phyloP scores from a whole-genome alignment of 805 yeast species.

The Ogataea minuta region DNA sequence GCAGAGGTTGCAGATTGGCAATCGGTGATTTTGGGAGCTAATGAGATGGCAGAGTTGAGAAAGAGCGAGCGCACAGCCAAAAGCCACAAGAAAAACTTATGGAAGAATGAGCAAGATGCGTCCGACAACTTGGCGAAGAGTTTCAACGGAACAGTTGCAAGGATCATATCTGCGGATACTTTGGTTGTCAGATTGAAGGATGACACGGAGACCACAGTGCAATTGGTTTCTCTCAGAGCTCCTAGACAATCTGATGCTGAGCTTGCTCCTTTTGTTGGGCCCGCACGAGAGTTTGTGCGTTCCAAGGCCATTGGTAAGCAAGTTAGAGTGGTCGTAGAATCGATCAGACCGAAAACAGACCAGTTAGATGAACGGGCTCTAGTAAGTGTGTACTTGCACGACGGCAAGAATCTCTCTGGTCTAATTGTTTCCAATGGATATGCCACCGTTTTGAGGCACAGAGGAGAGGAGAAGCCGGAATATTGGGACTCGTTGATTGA shows the following conservation, averaged over 20 bases:
- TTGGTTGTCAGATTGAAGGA: conserved; percentile 49
- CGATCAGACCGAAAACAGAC: conserved; percentile 58
- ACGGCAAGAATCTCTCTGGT: conserved; percentile 60
- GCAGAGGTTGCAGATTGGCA: conserved; percentile 84
- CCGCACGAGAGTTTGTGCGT: conserved; percentile 75
- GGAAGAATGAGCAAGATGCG: conserved; percentile 38
- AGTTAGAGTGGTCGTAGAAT: conserved; percentile 61
- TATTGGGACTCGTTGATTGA: conserved; percentile 78
- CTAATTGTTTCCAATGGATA: conserved; percentile 61
- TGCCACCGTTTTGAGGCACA: conserved; percentile 77
- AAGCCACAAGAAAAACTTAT: conserved; percentile 51
- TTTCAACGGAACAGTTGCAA: conserved; percentile 54
- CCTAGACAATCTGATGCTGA: conserved; percentile 65
- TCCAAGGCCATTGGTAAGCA: conserved; percentile 66
- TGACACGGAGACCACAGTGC: conserved; percentile 61
- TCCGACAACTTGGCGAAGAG: conserved; percentile 45
- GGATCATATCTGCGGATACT: conserved; percentile 69
- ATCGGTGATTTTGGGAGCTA: conserved; percentile 62
- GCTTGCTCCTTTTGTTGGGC: conserved; percentile 53
- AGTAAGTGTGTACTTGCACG: conserved; percentile 52
- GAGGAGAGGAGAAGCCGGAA: conserved; percentile 66
- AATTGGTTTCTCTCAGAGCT: conserved; percentile 71
- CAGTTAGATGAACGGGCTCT: conserved; percentile 64
- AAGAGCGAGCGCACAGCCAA: conserved; percentile 64
- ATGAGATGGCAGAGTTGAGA: conserved; percentile 59